phyloP scores from a whole-genome alignment of 2,329 filamentous ascomycete genomes.

The Alternaria consortialis region DNA sequence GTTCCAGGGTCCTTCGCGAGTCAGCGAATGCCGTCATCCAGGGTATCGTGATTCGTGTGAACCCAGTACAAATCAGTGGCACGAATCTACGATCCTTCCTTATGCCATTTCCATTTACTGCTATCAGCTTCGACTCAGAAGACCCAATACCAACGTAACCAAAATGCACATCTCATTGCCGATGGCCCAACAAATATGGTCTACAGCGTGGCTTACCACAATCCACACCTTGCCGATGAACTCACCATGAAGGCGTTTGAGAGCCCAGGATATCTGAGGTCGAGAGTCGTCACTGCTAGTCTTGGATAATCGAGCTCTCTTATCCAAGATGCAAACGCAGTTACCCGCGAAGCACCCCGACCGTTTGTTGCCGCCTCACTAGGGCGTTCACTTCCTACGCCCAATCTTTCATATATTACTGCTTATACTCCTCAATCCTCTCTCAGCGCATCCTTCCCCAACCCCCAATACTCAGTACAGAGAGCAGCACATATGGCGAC shows the following conservation, averaged over 20 bases:
- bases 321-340: constrained; percentile 7
- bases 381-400: not conserved
- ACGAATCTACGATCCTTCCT: not conserved
- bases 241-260: not conserved
- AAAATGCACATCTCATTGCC: not conserved
- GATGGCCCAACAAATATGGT: not conserved
- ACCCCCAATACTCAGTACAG: not conserved
- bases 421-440: not conserved
- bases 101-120: not conserved
- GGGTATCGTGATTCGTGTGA: constrained; percentile 11
- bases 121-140: not conserved
- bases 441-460: not conserved
- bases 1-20: constrained; percentile 30
- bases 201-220: not conserved
- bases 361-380: not conserved
- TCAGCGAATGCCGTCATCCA: constrained; percentile 21
- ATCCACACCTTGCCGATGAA: not conserved
- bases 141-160: not conserved
- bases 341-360: not conserved
- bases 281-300: constrained; percentile 2
- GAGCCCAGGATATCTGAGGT: not conserved
- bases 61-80: not conserved
- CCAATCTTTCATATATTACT: not conserved
- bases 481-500: constrained; percentile 10
- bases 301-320: constrained; percentile 6